phyloP scores from a whole-genome alignment of 2,329 filamentous ascomycete species.

The Mycocentrospora acerina region DNA sequence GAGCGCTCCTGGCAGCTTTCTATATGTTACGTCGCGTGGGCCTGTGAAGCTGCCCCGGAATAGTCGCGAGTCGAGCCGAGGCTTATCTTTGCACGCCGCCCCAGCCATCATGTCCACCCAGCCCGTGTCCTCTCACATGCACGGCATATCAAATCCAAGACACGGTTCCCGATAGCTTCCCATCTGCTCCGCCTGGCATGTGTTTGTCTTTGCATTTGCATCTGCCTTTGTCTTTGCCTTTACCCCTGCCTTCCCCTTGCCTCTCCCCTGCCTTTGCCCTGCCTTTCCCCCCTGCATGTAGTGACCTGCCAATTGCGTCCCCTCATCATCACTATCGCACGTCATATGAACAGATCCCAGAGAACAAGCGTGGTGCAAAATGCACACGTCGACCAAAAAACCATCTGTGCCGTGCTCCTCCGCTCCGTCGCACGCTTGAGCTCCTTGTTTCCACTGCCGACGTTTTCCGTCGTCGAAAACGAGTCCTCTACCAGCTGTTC shows the following conservation, averaged over 20 bases:
- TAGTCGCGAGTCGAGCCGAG: too few species aligned
- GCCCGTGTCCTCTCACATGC: conserved; percentile 25
- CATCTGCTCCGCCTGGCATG: background rate
- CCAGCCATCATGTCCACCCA: too few species aligned
- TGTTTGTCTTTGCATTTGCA: background rate
- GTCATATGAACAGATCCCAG: conserved; percentile 52
- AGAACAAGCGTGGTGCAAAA: conserved; percentile 51
- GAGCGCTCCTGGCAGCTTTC: too few species aligned
- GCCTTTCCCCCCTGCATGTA: background rate
- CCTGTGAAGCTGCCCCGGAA: too few species aligned
- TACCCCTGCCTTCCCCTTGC: too few species aligned
- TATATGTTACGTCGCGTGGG: too few species aligned
- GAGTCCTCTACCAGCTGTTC: conserved; percentile 86
- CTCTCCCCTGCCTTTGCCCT: background rate
- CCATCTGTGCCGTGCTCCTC: conserved; percentile 51
- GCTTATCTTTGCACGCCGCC: too few species aligned
- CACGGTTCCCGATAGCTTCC: too few species aligned
- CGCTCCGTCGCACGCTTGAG: conserved; percentile 74
- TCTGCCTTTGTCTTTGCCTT: too few species aligned
- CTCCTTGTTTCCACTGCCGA: conserved; percentile 87
- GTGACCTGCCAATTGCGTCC: background rate
- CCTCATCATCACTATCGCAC: conserved; percentile 6
- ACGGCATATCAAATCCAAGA: background rate
- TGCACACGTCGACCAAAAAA: conserved; percentile 50
- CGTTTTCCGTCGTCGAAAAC: conserved; percentile 77